Evolutionary conservation across 2,329 filamentous ascomycete species (phyloP).

Genomic region (Didymella keratinophila): DNA sequence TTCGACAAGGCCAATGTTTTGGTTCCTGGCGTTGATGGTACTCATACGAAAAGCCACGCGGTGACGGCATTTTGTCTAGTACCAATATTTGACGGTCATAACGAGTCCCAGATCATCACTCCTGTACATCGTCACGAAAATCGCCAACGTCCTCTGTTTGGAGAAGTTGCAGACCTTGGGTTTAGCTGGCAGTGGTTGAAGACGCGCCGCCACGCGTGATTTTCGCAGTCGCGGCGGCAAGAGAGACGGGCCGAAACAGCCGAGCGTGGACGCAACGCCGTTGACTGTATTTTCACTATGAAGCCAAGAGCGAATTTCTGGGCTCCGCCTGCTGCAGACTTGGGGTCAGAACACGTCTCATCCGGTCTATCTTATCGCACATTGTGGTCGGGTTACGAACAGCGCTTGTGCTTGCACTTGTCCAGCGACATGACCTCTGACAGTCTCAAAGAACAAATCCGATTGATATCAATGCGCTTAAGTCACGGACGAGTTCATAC

Average conservation of each 20-base stretch:
- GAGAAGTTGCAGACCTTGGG: not conserved
- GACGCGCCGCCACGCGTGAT: not conserved
- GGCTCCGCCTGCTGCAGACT: not conserved
- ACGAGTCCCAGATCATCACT: not conserved
- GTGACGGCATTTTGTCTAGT: not conserved
- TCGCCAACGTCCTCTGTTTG: not conserved
- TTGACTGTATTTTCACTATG: not conserved
- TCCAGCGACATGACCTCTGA: not conserved
- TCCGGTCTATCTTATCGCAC: not conserved
- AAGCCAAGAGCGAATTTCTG: not conserved
- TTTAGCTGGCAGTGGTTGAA: not conserved
- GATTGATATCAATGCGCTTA: not conserved
- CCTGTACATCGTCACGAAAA: not conserved
- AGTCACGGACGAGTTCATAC: not conserved
- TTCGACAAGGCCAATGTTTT: not conserved
- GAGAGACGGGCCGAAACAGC: not conserved
- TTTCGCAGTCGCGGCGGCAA: not conserved
- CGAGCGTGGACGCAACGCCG: not conserved
- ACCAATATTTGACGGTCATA: not conserved
- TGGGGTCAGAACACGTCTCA: not conserved
- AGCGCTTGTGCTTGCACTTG: not conserved
- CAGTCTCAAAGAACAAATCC: not conserved
- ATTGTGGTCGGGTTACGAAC: not conserved
- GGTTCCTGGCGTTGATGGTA: not conserved
- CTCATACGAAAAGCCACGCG: not conserved